Percentiles rank a stretch among this genome's conserved stretches.
These are phyloP conservation scores for Hyphopichia burtonii DNA, from an alignment of 1,139 yeast genomes.

Conservation along the genomic window DNA sequence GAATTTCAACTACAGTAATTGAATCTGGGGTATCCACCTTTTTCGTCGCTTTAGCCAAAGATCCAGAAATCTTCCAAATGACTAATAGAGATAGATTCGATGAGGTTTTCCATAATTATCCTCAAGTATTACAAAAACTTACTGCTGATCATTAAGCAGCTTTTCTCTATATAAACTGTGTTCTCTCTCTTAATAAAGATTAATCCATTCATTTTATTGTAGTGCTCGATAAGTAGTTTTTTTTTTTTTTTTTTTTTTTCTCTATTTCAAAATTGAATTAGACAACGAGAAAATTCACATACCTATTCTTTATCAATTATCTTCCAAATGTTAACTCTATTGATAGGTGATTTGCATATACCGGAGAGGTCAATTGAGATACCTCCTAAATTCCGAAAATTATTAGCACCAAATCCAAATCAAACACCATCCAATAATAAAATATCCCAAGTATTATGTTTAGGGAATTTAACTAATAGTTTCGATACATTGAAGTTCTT, in stretches of 20 bases:
- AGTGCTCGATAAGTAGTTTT: too few relatives aligned
- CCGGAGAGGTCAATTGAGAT: slow-evolving; percentile 78
- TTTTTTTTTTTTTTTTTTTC: too few relatives aligned
- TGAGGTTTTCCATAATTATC: slow-evolving; percentile 69
- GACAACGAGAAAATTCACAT: neutral
- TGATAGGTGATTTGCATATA: slow-evolving; percentile 85
- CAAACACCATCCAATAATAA: slow-evolving; percentile 54
- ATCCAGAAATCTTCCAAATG: slow-evolving; percentile 80
- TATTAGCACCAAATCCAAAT: slow-evolving; percentile 55
- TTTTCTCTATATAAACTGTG: too few relatives aligned
- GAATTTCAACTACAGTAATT: slow-evolving; percentile 70
- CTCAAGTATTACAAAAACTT: slow-evolving; percentile 64
- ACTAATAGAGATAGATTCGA: slow-evolving; percentile 77
- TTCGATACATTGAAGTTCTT: slow-evolving; percentile 63
- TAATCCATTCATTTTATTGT: too few relatives aligned
- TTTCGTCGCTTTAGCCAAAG: slow-evolving; percentile 83
- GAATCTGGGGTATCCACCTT: slow-evolving; percentile 83
- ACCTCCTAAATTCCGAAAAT: slow-evolving; percentile 62
- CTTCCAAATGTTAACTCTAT: slow-evolving; percentile 69
- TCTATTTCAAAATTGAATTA: neutral
- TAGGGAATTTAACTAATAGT: slow-evolving; percentile 83
- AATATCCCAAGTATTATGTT: slow-evolving; percentile 78
- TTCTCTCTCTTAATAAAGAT: too few relatives aligned
- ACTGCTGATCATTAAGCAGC: slow-evolving; percentile 32
- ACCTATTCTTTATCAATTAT: neutral